Conservation (phyloP, 768 basidiomycete species). For the Amanita pseudoporphyria region DNA sequence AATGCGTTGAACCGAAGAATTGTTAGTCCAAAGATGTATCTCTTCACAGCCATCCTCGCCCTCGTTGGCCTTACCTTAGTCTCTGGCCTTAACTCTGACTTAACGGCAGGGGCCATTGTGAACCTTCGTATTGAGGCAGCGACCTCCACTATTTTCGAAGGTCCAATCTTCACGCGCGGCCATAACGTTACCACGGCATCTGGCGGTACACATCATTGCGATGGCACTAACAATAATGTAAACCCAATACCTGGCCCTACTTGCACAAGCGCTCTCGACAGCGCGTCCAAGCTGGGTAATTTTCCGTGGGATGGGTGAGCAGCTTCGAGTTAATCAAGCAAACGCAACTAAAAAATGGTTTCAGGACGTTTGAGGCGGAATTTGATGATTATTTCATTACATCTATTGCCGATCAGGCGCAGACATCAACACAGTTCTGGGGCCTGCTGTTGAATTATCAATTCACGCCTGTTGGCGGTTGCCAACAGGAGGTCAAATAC, state of each 20-base stretch:
- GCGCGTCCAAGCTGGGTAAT: constrained; percentile 21
- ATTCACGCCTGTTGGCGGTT: neutral
- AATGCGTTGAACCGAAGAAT: too few species aligned
- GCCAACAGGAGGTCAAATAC: neutral
- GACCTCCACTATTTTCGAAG: constrained; percentile 29
- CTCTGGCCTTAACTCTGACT: neutral
- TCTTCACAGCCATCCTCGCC: neutral
- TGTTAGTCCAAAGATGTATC: neutral
- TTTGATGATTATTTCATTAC: constrained; percentile 37
- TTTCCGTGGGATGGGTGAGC: constrained; percentile 34
- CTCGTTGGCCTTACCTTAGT: neutral
- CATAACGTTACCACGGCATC: constrained; percentile 28
- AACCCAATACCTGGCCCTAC: constrained; percentile 30
- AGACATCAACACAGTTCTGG: constrained; percentile 7
- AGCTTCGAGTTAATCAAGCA: neutral
- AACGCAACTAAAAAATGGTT: neutral
- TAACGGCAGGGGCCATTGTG: constrained; percentile 10
- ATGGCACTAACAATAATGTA: constrained; percentile 30
- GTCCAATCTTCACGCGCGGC: constrained; percentile 26
- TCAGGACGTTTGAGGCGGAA: constrained; percentile 22
- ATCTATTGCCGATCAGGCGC: constrained; percentile 16
- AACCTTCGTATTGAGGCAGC: constrained; percentile 31
- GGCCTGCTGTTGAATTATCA: neutral
- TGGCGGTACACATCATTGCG: constrained; percentile 32
- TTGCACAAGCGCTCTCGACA: constrained; percentile 33